Evolutionary conservation across 2,329 filamentous ascomycete genomes (phyloP), one percentile per base, ranked within the genome.

Genomic region (Trichoderma sp.): DNA sequence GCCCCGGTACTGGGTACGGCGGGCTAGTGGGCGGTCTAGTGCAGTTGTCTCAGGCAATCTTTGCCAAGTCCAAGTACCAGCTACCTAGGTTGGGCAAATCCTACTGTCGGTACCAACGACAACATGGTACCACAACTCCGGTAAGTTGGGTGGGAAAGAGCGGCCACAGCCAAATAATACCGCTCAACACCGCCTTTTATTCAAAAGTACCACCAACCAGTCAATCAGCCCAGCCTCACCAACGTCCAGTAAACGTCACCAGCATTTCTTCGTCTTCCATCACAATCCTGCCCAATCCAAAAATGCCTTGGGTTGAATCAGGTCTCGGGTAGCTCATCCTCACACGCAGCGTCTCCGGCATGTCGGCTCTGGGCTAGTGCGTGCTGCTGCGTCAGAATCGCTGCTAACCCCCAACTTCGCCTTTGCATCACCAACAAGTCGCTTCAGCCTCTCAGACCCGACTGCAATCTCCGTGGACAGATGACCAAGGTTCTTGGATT

Each of bases 381-480:
- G 56, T 33, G 12, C 59, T 33, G 68, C 59, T 33, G 56, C 27
- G 27, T 29, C 66, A 53, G 41, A 67, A 11, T 33, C 65, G 53
- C 45, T 53, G 66, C 59, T 64, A 45, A 33, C 59, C 68, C 59
- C 38, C 29, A 72, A 41, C 16, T 64, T 72, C 24, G 38, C 29
- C 29, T 24, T 27, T 56, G 65, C 41, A 59, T 72, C 68, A 35
- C 63, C 27, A 38, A 33, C 24, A 27, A 60, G n/a, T 45, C 8
- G 24, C 21, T 35, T 33, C 53, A 33, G 38, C 31, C 38, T 50
- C 68, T 50, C 68, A 71, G 27, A 27, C 62, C 56, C 68, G 68
- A 63, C 31, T 60, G 33, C 56, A 71, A 71, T 63, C 33, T 63
- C 68, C 68, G 68, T 71, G 68, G 68, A 63, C 56, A 33, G 41